phyloP scores from a whole-genome alignment of 495 filamentous ascomycete species.

The Thozetella sp. region DNA sequence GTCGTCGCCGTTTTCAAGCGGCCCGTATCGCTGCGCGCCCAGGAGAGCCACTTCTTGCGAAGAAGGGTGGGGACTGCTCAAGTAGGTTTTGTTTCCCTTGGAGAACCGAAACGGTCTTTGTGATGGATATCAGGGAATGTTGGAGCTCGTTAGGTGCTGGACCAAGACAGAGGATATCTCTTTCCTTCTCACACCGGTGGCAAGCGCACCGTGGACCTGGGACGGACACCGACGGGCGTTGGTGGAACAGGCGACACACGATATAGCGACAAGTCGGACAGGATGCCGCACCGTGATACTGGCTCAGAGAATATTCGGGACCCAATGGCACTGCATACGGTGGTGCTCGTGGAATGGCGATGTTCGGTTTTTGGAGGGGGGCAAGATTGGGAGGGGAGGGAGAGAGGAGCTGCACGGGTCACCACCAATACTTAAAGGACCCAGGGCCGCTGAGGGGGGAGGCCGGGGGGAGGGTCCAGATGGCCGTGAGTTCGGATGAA shows the following conservation, averaged over 20 bases:
- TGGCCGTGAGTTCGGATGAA: background rate
- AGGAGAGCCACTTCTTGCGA: background rate
- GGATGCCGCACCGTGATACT: conserved; percentile 47
- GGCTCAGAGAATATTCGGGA: conserved; percentile 38
- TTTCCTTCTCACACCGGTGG: too few species aligned
- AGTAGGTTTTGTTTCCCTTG: background rate
- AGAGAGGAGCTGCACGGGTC: conserved; percentile 41
- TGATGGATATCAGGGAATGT: too few species aligned
- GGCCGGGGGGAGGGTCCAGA: background rate
- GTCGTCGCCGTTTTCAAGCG: background rate
- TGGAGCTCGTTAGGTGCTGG: too few species aligned
- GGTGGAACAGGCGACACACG: conserved; percentile 12
- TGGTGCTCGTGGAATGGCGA: conserved; percentile 38
- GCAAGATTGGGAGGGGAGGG: conserved; percentile 20
- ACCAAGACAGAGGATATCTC: too few species aligned
- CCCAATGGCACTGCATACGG: conserved; percentile 44
- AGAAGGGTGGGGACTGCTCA: background rate
- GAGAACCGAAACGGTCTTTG: too few species aligned
- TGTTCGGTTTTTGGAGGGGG: conserved; percentile 19
- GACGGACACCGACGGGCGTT: conserved; percentile 9
- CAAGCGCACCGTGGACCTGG: background rate
- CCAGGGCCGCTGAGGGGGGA: conserved; percentile 14
- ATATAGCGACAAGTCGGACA: conserved; percentile 33
- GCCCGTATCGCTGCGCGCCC: background rate
- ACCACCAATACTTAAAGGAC: conserved; percentile 18